Base-by-base conservation (phyloP, 2,329 filamentous ascomycete genomes). In the Colletotrichum lentis region DNA sequence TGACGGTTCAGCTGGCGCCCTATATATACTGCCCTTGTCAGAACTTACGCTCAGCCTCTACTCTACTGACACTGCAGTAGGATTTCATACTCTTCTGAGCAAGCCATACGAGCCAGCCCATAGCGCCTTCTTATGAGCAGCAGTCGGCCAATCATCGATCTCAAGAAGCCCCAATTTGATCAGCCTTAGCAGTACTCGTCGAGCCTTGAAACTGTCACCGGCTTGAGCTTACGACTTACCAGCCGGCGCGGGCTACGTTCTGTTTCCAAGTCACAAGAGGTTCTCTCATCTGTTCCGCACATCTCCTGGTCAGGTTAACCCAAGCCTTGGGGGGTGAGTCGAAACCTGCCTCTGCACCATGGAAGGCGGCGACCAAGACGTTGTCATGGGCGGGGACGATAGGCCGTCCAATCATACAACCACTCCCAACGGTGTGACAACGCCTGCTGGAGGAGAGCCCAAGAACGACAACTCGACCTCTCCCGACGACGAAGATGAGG, bases 401-500 rank as follows among this genome's bases (percentile, higher is more conserved):
- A 78, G 81, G 69, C 78, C 77, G 46, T 82, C 82, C 79, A 74
- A 76, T 53, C 82, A 83, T 72, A 82, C 74, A 20, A 73, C 76
- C 53, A 76, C 76, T 6, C 73, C 79, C 16, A 82, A 81, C 61
- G 80, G 79, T 41, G 73, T 78, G 59, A 64, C 52, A 10, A 39
- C 39, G 22, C 27, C 55, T 57, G 52, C 20, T 16, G 47, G 31
- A 18, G 44, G 62, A 10, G 57, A 61, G 3, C 63, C 60, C n/a
- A 61, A 64, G 27, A 47, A 71, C 18, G 70, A 73, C 20, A 73
- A 70, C 31, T 68, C 55, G 31, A 56, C 69, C 10, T 73, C 76
- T 12, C 76, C 74, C 5, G 77, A 78, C 31, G 78, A 74, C 22
- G 76, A 75, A 64, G 78, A 78, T 39, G 76, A 76, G 31, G 78